Evolutionary conservation across 2,329 filamentous ascomycete species (phyloP), one percentile per base, ranked within the genome.

Genomic region (Talaromyces sp.): DNA sequence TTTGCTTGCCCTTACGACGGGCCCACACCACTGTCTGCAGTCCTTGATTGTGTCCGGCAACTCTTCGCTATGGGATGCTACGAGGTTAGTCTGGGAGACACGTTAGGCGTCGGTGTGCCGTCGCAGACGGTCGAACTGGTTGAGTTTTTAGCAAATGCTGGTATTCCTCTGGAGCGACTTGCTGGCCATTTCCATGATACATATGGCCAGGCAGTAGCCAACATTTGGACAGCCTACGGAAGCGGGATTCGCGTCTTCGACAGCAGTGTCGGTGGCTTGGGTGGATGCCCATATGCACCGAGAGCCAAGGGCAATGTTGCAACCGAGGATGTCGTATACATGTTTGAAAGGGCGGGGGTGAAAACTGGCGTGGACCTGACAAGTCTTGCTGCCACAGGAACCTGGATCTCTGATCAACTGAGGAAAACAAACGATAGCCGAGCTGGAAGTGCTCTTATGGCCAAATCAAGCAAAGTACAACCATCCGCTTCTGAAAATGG

Each of bases 121-220:
- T 65, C 60, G 11, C 67, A 72, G 24, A 72, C 75, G 1, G 68
- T 64, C 24, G 63, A 59, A 4, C 65, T 79, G 2, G 53, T 78
- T 7, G 56, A 61, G 3, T 71, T 73, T 53, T 66, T 78, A 3
- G 57, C 67, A 0, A 46, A 65, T 2, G 64, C 70, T 27, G 88
- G 87, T 0, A 82, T 96, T 19, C 82, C 87, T 24, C 83, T 82
- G 58, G 85, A 87, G 67, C 87, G 90, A 67, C 77, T 96, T 11
- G 90, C 90, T 0, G 86, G 93, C 77, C 91, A 96, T 74, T 93
- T 96, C 69, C 91, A 96, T 73, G 90, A 96, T 70, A 96, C 91
- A 1, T 95, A 92, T 70, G 91, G 90, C 1, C 89, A 92, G 77
- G 91, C 90, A 1, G 79, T 93, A n/a, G 88, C 91, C 9, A 96